Conservation (phyloP, 345 rosid genomes). For the Rhizophora apiculata region DNA sequence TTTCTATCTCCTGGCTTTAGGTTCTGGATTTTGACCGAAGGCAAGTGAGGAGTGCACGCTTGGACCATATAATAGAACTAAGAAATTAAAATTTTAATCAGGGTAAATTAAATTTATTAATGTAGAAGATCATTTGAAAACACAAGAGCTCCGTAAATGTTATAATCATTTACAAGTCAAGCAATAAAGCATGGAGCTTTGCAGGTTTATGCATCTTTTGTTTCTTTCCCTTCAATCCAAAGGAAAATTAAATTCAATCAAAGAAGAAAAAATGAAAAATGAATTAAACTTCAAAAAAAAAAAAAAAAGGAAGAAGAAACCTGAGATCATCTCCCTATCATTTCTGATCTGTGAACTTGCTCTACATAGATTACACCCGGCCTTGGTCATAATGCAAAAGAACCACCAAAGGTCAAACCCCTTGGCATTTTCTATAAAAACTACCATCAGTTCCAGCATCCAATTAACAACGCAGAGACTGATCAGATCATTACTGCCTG, state of each 20-base stretch:
- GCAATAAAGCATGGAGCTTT: background rate
- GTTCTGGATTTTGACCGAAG: too few relatives aligned
- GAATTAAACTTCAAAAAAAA: too few relatives aligned
- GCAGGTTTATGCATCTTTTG: background rate
- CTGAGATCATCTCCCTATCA: background rate
- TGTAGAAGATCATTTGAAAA: too few relatives aligned
- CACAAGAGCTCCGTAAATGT: background rate
- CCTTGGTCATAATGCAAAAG: background rate
- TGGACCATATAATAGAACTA: too few relatives aligned
- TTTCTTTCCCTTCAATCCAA: background rate
- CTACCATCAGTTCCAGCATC: background rate
- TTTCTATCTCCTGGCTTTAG: too few relatives aligned
- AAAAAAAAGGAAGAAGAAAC: background rate
- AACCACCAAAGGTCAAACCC: too few relatives aligned
- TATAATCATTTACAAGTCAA: background rate
- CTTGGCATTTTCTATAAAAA: background rate
- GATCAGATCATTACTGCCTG: background rate
- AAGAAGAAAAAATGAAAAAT: too few relatives aligned
- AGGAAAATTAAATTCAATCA: background rate
- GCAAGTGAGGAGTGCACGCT: too few relatives aligned
- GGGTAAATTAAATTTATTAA: too few relatives aligned
- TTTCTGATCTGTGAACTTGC: slow-evolving; percentile 1
- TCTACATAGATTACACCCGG: background rate
- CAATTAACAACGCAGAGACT: background rate
- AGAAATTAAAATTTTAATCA: too few relatives aligned